Conservation (phyloP, 148 eudicot genomes). For the Agrostemma githago region DNA sequence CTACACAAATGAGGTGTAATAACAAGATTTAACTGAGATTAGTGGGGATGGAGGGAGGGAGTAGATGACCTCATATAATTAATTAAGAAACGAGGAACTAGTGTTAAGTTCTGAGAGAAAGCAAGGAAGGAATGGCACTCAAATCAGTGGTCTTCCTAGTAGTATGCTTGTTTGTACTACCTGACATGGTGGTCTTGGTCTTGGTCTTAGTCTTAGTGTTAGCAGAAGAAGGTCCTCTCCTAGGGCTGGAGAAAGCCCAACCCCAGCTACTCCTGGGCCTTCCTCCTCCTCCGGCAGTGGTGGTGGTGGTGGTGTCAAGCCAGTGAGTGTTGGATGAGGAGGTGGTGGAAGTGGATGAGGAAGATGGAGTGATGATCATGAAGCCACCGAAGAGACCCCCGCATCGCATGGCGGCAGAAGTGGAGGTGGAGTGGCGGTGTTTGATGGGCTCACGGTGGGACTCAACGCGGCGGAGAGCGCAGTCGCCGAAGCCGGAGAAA, state of each 20-base stretch:
- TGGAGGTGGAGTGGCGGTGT: conserved; percentile 24
- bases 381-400: conserved; percentile 81
- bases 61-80: neutral
- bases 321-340: conserved; percentile 37
- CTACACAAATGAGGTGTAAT: no score
- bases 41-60: neutral
- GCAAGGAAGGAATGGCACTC: conserved; percentile 69
- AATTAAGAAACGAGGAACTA: no score
- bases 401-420: conserved; percentile 38
- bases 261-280: conserved; percentile 55
- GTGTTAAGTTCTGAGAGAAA: conserved; percentile 51
- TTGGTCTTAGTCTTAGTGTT: no score
- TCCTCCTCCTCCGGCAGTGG: conserved; percentile 3
- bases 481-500: conserved; percentile 87
- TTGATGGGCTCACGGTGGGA: conserved; percentile 55
- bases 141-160: conserved; percentile 28
- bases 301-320: conserved; percentile 28
- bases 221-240: conserved; percentile 33
- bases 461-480: conserved; percentile 83
- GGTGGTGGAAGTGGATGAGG: conserved; percentile 41
- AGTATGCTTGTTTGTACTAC: neutral
- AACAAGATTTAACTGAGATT: neutral
- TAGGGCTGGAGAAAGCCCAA: conserved; percentile 88
- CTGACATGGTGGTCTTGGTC: no score
- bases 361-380: conserved; percentile 52